These are phyloP conservation scores for Lepidopterella palustris DNA, from an alignment of 495 filamentous ascomycete genomes.

Conservation along the genomic window DNA sequence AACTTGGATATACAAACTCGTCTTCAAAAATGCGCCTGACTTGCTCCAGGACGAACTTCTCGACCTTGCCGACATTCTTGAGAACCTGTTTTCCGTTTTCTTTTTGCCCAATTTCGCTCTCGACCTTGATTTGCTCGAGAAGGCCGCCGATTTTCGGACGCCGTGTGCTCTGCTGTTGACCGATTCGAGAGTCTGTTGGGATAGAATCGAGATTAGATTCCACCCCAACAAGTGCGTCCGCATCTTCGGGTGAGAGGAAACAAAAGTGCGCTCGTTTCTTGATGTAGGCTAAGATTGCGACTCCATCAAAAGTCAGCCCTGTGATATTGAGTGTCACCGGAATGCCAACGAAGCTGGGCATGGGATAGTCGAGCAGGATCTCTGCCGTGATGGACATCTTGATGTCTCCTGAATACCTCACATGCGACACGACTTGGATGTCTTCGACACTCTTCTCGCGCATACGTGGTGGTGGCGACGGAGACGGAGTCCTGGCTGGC, in stretches of 20 bases:
- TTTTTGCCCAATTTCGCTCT: constrained; percentile 92
- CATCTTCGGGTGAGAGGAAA: constrained; percentile 84
- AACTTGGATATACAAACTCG: constrained; percentile 96
- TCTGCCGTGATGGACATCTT: constrained; percentile 83
- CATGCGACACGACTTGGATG: constrained; percentile 83
- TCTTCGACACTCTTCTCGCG: constrained; percentile 42
- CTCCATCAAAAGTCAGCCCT: constrained; percentile 87
- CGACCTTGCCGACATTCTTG: constrained; percentile 98
- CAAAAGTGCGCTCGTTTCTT: constrained; percentile 80
- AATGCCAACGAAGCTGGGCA: constrained; percentile 91
- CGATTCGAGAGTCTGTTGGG: constrained; percentile 26
- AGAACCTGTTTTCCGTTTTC: constrained; percentile 87
- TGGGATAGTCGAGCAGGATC: constrained; percentile 93
- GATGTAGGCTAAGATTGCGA: constrained; percentile 86
- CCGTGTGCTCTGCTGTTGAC: constrained; percentile 15
- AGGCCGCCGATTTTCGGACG: constrained; percentile 60
- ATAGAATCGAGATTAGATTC: constrained; percentile 42
- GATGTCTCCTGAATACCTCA: constrained; percentile 78
- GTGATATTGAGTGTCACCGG: constrained; percentile 89
- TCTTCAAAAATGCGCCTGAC: constrained; percentile 96
- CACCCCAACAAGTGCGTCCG: constrained; percentile 47
- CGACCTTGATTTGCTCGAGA: constrained; percentile 85
- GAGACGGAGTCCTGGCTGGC: constrained; percentile 24
- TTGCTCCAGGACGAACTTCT: constrained; percentile 93
- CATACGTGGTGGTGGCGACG: constrained; percentile 22